phyloP scores from a whole-genome alignment of 2,329 filamentous ascomycete genomes.

The Fusarium sambucinum region DNA sequence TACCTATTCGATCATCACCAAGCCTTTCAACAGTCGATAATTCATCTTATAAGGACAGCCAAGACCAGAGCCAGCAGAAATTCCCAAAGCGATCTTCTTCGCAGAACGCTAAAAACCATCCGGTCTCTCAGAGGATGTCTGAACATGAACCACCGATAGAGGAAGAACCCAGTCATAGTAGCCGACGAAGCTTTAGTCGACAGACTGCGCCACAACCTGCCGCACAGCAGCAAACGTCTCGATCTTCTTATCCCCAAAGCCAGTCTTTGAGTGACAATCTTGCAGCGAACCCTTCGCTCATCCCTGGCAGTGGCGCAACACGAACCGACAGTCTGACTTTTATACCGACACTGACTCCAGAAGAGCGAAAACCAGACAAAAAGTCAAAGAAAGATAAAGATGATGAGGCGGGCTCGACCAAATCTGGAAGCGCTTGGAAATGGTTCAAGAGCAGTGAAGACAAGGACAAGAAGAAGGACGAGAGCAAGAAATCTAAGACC shows the following conservation, averaged over 20 bases:
- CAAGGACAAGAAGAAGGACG: constrained; percentile 70
- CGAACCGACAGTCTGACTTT: constrained; percentile 84
- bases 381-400: constrained; percentile 81
- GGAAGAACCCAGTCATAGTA: constrained; percentile 62
- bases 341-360: constrained; percentile 76
- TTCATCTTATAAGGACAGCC: constrained; percentile 61
- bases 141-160: constrained; percentile 47
- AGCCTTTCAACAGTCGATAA: constrained; percentile 71
- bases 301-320: constrained; percentile 74
- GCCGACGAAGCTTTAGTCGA: constrained; percentile 36
- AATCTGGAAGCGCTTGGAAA: constrained; percentile 76
- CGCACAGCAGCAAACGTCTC: constrained; percentile 47
- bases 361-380: constrained; percentile 81
- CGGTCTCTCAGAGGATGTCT: constrained; percentile 53
- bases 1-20: constrained; percentile 53
- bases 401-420: constrained; percentile 68
- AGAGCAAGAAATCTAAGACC: constrained; percentile 75
- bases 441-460: constrained; percentile 84
- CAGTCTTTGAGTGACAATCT: constrained; percentile 49
- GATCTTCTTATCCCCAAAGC: constrained; percentile 46
- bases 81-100: constrained; percentile 69
- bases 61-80: constrained; percentile 44
- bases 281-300: constrained; percentile 65
- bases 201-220: constrained; percentile 38
- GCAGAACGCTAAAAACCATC: constrained; percentile 61